Evolutionary conservation across 805 yeast genomes (phyloP), one percentile per base, ranked within the genome.

Genomic region (Candida succiphila): DNA sequence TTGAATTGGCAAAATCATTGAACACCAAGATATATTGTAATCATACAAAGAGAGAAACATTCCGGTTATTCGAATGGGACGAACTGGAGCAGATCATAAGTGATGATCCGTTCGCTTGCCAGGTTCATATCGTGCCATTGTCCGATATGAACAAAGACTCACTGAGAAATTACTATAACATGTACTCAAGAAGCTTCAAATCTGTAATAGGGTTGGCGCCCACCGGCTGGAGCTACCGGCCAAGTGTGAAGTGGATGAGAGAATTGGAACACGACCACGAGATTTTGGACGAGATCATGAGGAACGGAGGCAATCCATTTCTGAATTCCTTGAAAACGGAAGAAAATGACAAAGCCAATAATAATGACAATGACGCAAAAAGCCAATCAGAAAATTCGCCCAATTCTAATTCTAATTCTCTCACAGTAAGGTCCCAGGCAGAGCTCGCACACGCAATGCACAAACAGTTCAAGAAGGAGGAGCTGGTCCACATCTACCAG

Each of bases 171-270:
- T 76, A 78, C 40, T 72, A 71, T 59, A 63, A 64, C 40, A 55
- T 53, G 20, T 68, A 67, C 39, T 59, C 58, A 26, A 55, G 51
- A 19, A 55, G 61, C 27, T 80, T 69, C 49, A 75, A 75, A 33
- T 63, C 73, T 30, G 66, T 85, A 27, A 63, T 82, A n/a, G 95
- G 84, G 0, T 62, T 83, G 24, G 63, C 74, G 32, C 96, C 97
- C 0, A 87, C 96, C 0, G 97, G 97, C 0, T 92, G 97, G 97
- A 67, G 86, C 2, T 80, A 71, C 51, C 48, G 61, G 13, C 52
- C 32, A 6, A 36, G 43, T n/a, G 17, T 31, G 5, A 39, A 39
- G 31, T 43, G 47, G 47, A 39, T 43, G 42, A 26, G 30, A 12
- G 38, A 31, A 7, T 18, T 36, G 27, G 20, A 30, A 5, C 27